Evolutionary conservation across 805 yeast species (phyloP).

Genomic region (Zygosaccharomyces gambellarensis): DNA sequence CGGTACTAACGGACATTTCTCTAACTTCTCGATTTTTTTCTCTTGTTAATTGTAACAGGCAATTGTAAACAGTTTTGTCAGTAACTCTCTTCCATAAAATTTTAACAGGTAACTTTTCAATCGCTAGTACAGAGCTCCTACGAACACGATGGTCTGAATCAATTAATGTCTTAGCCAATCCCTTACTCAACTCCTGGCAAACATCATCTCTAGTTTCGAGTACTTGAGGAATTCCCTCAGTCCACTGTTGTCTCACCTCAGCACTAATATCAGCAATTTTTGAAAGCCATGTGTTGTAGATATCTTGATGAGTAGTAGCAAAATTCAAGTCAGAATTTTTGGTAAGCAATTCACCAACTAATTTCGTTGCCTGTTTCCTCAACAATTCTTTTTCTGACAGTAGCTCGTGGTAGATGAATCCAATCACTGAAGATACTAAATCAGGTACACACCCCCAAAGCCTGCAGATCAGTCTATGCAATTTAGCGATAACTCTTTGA

Average conservation of each 20-base stretch:
- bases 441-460: constrained; percentile 80
- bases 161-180: constrained; percentile 61
- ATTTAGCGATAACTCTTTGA: constrained; percentile 46
- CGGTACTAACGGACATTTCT: constrained; percentile 48
- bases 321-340: constrained; percentile 51
- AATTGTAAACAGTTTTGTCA: constrained; percentile 44
- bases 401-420: constrained; percentile 73
- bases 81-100: constrained; percentile 46
- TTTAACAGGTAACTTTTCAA: constrained; percentile 44
- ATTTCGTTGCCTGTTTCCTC: constrained; percentile 63
- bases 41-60: constrained; percentile 59
- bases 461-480: constrained; percentile 59
- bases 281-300: constrained; percentile 69
- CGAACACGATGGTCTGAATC: constrained; percentile 77
- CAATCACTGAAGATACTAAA: constrained; percentile 64
- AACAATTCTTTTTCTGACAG: constrained; percentile 62
- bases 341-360: constrained; percentile 63
- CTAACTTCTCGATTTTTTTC: constrained; percentile 68
- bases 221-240: constrained; percentile 48
- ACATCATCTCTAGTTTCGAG: constrained; percentile 43
- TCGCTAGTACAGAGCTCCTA: constrained; percentile 49
- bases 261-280: constrained; percentile 67
- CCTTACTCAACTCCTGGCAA: constrained; percentile 48
- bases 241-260: constrained; percentile 66
- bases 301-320: constrained; percentile 49